These are phyloP conservation scores for Ophiostoma novo-ulmi DNA, from an alignment of 2,329 filamentous ascomycete genomes.

Conservation along the genomic window DNA sequence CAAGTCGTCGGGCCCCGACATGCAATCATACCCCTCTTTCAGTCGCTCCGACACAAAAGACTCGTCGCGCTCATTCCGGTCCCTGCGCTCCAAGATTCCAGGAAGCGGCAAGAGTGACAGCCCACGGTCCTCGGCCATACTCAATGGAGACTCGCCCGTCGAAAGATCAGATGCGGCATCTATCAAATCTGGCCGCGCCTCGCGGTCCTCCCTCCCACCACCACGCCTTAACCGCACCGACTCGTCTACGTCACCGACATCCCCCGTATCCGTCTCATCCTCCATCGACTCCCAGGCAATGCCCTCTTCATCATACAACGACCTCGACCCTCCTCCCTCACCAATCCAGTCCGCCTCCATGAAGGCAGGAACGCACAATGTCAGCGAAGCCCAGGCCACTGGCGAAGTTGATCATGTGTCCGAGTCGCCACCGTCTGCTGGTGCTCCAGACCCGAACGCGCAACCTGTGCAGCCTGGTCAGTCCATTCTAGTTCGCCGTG, in stretches of 20 bases:
- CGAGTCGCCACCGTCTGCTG: conserved; percentile 74
- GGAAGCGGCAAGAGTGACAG: conserved; percentile 69
- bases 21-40: conserved; percentile 88
- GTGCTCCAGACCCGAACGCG: conserved; percentile 45
- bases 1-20: conserved; percentile 52
- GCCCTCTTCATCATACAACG: conserved; percentile 43
- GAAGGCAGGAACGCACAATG: conserved; percentile 68
- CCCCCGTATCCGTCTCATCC: conserved; percentile 34
- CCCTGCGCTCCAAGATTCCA: conserved; percentile 83
- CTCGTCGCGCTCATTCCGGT: conserved; percentile 78
- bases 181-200: conserved; percentile 64
- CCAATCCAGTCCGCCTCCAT: conserved; percentile 74
- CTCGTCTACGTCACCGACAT: conserved; percentile 38
- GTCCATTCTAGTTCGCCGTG: conserved; percentile 82
- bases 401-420: conserved; percentile 95
- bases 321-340: conserved; percentile 68
- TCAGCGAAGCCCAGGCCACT: conserved; percentile 73
- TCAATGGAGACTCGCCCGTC: conserved; percentile 52
- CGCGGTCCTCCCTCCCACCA: conserved; percentile 40
- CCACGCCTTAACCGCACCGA: conserved; percentile 45
- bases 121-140: conserved; percentile 66
- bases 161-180: conserved; percentile 72
- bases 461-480: conserved; percentile 68
- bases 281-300: conserved; percentile 40
- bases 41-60: conserved; percentile 90